Base-by-base conservation (phyloP, 2,329 filamentous ascomycete species). In the Tolypocladium tundrense region DNA sequence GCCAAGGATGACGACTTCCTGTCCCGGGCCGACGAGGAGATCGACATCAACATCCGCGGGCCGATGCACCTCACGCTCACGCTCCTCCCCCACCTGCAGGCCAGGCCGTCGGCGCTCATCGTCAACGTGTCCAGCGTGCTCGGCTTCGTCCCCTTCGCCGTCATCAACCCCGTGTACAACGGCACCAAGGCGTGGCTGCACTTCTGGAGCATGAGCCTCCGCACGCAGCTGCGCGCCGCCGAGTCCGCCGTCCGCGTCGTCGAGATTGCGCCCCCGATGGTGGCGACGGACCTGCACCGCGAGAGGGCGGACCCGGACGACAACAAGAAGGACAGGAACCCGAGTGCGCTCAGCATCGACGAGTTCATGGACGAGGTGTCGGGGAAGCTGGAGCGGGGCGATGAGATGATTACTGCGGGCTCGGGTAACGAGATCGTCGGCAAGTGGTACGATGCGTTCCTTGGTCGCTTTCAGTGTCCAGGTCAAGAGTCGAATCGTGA, bases 161-260 rank as follows among this genome's bases (percentile, higher is more conserved):
- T 83, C 58, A 75, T 83, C 61, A 85, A 82, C 62, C 81, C 80
- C 0, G 77, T 83, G 1, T 85, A 85, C 67, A 82, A 82, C 63
- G 81, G 77, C 3, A 83, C 79, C 2, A 86, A 85, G 63, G 78
- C 80, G 0, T 85, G 76, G 77, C 42, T 82, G 43, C 80, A 84
- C 63, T 83, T 78, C 66, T 84, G 77, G 74, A 77, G 70, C 33
- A 77, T 84, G 74, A 81, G 79, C 51, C 63, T 85, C 31, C 72
- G 81, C 6, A 75, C 75, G 1, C 81, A 84, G 64, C 67, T 84
- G 0, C 64, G 68, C 51, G 66, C 69, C 14, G 68, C 60, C 0
- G 68, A 67, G 5, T 73, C 72, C 0, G 72, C 70, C 1, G 68
- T 84, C 39, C 72, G 69, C 13, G 77, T 84, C 0, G 71, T 85